Base-by-base conservation (phyloP, 2,329 filamentous ascomycete genomes). In the Sodiomyces alkalinus region DNA sequence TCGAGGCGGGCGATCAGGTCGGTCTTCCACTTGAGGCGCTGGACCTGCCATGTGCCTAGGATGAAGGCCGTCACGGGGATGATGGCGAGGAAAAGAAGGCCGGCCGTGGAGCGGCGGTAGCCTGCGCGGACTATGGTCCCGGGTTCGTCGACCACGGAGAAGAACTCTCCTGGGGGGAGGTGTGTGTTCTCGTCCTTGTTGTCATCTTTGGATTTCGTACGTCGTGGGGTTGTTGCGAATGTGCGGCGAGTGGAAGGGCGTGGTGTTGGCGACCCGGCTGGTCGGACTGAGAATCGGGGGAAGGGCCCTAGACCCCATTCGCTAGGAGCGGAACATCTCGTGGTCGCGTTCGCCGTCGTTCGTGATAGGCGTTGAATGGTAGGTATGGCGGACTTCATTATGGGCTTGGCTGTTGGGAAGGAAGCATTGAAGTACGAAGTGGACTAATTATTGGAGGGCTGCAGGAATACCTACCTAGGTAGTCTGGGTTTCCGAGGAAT, bases 41-140 rank as follows among this genome's bases (percentile, higher is more conserved):
- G 74, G 30, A 98, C 80, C 51, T 98, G 90, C 90, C 90, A 98
- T 38, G 82, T 82, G 17, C 90, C 90, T 11, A 98, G 74, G 30
- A 64, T 61, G 52, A 98, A 93, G 8, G 90, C 83, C 1, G 86
- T 94, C 34, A 93, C 55, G 27, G 90, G 90, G 44, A 98, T 96
- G 29, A 92, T 56, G 22, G 82, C 81, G 8, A 93, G 68, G 35
- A 93, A 62, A 19, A 90, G 72, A 7, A 93, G 64, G 0, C 85
- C 85, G 74, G 1, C 82, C 81, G 59, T 94, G 85, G 27, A 29
- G 20, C 27, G 14, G 20, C 55, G 61, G 41, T 71, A 67, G 27
- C 80, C 74, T 1, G 73, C 60, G 25, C 83, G 80, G 20, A 96
- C 77, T 19, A 94, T 69, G 40, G 71, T 68, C 0, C 86, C 72